phyloP scores from a whole-genome alignment of 345 rosid genomes.

The Salix udensis region DNA sequence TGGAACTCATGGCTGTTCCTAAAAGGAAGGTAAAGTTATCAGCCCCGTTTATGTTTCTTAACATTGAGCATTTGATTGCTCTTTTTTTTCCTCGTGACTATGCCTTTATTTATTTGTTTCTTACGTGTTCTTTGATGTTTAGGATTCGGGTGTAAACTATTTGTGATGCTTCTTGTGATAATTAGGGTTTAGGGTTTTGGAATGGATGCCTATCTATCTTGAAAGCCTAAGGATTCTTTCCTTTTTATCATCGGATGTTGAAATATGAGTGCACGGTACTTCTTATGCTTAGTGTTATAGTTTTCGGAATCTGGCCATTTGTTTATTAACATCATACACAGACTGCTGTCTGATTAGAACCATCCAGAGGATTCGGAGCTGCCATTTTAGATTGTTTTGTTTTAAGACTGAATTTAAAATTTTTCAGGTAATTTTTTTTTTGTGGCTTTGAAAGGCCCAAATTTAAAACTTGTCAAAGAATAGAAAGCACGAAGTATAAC shows the following conservation, averaged over 20 bases:
- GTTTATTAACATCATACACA: not conserved
- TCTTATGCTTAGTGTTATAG: not conserved
- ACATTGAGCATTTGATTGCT: not conserved
- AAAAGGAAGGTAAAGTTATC: conserved; percentile 52
- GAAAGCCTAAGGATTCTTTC: not conserved
- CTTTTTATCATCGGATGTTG: not conserved
- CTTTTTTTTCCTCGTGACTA: not conserved
- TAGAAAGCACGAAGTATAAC: not conserved
- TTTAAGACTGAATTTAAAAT: not conserved
- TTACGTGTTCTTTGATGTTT: not conserved
- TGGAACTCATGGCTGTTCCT: conserved; percentile 98
- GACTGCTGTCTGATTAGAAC: not conserved
- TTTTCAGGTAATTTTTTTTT: not conserved
- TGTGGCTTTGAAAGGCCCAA: not conserved
- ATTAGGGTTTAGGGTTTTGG: conserved; percentile 1
- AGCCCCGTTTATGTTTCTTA: not conserved
- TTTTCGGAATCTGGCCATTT: not conserved
- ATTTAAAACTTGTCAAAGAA: not conserved
- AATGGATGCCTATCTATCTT: not conserved
- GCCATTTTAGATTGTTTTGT: not conserved
- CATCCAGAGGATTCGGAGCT: not conserved
- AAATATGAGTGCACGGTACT: not conserved
- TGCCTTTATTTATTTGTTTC: not conserved
- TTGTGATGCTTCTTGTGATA: not conserved
- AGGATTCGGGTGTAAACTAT: not conserved